Percentiles rank a stretch among this genome's conserved stretches.
These are phyloP conservation scores for Rhizopogon rudus DNA, from an alignment of 768 basidiomycete genomes.

Conservation along the genomic window DNA sequence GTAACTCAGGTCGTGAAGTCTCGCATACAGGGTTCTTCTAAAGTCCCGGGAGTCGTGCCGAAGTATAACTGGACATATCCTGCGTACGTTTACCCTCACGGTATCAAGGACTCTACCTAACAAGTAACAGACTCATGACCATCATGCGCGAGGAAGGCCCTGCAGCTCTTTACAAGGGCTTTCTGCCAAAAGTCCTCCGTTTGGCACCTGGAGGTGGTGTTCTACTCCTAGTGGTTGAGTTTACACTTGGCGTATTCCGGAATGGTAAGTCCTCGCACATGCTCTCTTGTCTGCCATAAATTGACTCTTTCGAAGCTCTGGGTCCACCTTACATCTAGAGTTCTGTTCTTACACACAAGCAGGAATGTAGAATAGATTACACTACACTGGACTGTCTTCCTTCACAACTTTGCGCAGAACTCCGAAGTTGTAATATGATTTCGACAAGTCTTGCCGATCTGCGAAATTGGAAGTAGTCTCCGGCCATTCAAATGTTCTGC, in stretches of 20 bases:
- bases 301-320: slow-evolving; percentile 11
- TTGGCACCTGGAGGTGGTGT: slow-evolving; percentile 96
- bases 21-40: slow-evolving; percentile 78
- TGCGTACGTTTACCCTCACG: slow-evolving; percentile 35
- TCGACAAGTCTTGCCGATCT: no score
- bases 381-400: neutral
- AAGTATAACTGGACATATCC: slow-evolving; percentile 98
- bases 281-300: neutral
- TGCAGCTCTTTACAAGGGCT: slow-evolving; percentile 89
- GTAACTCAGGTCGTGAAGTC: slow-evolving; percentile 83
- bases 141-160: slow-evolving; percentile 87
- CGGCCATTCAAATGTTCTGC: no score
- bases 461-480: no score
- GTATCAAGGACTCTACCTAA: neutral
- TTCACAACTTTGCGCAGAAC: no score
- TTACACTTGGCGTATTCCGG: slow-evolving; percentile 74
- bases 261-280: slow-evolving; percentile 40
- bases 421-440: no score
- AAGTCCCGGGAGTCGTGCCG: slow-evolving; percentile 62
- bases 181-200: slow-evolving; percentile 91
- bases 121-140: slow-evolving; percentile 44
- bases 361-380: neutral
- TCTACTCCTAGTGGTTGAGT: slow-evolving; percentile 88
- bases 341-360: neutral
- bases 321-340: slow-evolving; percentile 29